Conservation (phyloP, 202 grass and related monocot genomes). For the Sporobolus alterniflorus region DNA sequence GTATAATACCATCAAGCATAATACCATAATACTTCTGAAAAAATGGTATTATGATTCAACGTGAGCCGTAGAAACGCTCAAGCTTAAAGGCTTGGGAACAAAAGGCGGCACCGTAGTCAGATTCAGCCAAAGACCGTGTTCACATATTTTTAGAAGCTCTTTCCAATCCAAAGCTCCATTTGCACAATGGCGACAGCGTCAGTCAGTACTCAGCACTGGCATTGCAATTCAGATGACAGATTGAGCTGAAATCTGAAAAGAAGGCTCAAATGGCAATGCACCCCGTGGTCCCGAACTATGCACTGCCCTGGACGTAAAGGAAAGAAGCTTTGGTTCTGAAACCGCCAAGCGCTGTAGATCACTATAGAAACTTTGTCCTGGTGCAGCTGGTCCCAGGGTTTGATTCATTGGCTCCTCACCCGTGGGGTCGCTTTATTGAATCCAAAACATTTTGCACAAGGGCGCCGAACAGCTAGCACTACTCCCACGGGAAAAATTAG, state of each 20-base stretch:
- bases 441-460: constrained; percentile 22
- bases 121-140: not conserved
- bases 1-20: too few relatives aligned
- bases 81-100: too few relatives aligned
- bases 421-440: not conserved
- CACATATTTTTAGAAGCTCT: not conserved
- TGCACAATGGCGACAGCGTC: not conserved
- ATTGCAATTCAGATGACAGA: not conserved
- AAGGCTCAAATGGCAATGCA: too few relatives aligned
- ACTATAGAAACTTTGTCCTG: not conserved
- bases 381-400: constrained; percentile 1
- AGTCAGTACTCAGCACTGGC: not conserved
- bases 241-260: not conserved
- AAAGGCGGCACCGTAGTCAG: too few relatives aligned
- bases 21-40: too few relatives aligned
- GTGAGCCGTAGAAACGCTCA: too few relatives aligned
- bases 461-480: too few relatives aligned
- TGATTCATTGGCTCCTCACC: not conserved
- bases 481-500: not conserved
- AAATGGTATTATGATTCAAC: too few relatives aligned
- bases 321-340: constrained; percentile 10
- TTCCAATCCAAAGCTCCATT: not conserved
- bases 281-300: constrained; percentile 17
- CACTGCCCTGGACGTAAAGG: constrained; percentile 27
- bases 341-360: not conserved